Percentiles rank a stretch among this genome's conserved stretches.
Conservation (phyloP, 768 basidiomycete genomes). For the Strobilomyces dryophilus region DNA sequence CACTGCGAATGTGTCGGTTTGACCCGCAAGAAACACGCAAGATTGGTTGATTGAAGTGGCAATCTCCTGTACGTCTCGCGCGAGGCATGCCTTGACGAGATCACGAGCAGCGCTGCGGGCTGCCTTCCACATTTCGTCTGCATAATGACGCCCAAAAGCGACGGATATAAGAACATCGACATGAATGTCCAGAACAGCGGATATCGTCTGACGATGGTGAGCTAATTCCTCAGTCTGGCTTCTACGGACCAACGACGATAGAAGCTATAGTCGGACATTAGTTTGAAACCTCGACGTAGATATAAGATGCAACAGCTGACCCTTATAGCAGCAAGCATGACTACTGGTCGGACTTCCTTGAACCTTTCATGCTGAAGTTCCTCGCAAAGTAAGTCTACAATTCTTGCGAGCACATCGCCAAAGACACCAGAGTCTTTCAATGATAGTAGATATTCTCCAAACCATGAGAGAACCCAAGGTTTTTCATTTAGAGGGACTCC, state of each 20-base stretch:
- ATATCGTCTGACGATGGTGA: slow-evolving; percentile 29
- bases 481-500: slow-evolving; percentile 31
- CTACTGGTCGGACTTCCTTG: slow-evolving; percentile 49
- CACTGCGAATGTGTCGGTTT: slow-evolving; percentile 28
- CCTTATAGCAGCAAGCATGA: slow-evolving; percentile 56
- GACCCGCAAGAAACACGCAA: slow-evolving; percentile 30
- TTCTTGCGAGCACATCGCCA: slow-evolving; percentile 67
- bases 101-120: slow-evolving; percentile 39
- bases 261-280: slow-evolving; percentile 26
- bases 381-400: slow-evolving; percentile 72
- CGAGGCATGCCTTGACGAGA: slow-evolving; percentile 35
- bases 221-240: slow-evolving; percentile 25
- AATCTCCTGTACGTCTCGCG: slow-evolving; percentile 34
- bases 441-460: slow-evolving; percentile 58
- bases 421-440: slow-evolving; percentile 45
- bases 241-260: slow-evolving; percentile 32
- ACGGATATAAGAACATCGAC: slow-evolving; percentile 42
- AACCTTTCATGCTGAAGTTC: slow-evolving; percentile 79
- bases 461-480: slow-evolving; percentile 60
- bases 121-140: slow-evolving; percentile 38
- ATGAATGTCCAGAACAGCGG: slow-evolving; percentile 48
- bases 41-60: slow-evolving; percentile 30
- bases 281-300: slow-evolving; percentile 1
- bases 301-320: slow-evolving; percentile 41
- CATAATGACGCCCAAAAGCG: slow-evolving; percentile 40